Conservation (phyloP, 352 stramenopile genomes). For the Globisporangium spinosum region DNA sequence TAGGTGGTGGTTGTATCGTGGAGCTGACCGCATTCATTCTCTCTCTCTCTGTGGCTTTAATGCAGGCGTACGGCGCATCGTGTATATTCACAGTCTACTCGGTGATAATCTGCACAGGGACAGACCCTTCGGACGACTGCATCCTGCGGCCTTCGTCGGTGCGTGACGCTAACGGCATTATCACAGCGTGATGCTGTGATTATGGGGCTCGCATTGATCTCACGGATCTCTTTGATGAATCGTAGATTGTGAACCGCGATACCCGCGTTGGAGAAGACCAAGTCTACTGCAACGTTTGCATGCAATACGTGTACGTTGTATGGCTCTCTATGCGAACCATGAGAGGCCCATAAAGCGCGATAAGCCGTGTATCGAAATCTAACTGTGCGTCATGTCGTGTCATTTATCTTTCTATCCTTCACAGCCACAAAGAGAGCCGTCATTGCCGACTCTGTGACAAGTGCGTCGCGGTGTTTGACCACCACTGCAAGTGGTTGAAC, state of each 20-base stretch:
- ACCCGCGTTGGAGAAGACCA: constrained; percentile 33
- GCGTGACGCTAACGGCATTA: constrained; percentile 12
- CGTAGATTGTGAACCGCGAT: constrained; percentile 17
- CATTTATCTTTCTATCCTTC: background rate
- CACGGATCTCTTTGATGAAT: background rate
- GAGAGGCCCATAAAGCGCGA: background rate
- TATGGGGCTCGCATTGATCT: background rate
- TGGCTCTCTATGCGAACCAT: background rate
- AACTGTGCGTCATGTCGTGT: background rate
- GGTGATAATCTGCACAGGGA: constrained; percentile 60
- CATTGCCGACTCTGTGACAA: constrained; percentile 97
- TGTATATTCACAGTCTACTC: constrained; percentile 53
- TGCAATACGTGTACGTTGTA: constrained; percentile 78
- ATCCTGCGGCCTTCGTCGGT: constrained; percentile 62
- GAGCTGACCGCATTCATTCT: background rate
- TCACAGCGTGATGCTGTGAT: background rate
- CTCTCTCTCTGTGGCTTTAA: background rate
- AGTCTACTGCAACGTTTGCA: constrained; percentile 87
- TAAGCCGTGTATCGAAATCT: background rate
- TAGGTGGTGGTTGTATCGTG: background rate
- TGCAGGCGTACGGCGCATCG: constrained; percentile 40
- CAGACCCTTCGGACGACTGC: constrained; percentile 74
- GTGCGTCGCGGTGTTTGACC: constrained; percentile 94
- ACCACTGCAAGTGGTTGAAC: constrained; percentile 97
- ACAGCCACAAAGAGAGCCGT: constrained; percentile 76